Conservation (phyloP, 2,329 filamentous ascomycete species). For the Nigrospora oryzae region DNA sequence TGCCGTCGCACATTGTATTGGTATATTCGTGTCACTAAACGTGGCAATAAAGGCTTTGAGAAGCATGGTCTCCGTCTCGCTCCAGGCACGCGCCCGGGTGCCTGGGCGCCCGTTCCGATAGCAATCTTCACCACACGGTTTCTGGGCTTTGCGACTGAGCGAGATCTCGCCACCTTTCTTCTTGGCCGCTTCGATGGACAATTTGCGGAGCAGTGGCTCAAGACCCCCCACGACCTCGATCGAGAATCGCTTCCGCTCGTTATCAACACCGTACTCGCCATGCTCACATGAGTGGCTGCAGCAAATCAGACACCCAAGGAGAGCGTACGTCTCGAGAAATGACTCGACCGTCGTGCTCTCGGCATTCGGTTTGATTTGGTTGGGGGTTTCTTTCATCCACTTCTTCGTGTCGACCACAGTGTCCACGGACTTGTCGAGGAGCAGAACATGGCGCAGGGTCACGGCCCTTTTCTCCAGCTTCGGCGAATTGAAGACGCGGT, state of each 20-base stretch:
- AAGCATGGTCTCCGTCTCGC: constrained; percentile 37
- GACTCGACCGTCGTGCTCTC: constrained; percentile 32
- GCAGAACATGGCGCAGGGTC: constrained; percentile 41
- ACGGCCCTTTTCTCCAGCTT: constrained; percentile 27
- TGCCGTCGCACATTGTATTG: constrained; percentile 39
- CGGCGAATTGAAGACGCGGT: constrained; percentile 39
- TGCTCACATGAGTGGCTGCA: constrained; percentile 54
- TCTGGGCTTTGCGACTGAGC: constrained; percentile 24
- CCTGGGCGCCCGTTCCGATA: constrained; percentile 25
- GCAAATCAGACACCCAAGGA: constrained; percentile 50
- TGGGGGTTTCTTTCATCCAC: constrained; percentile 35
- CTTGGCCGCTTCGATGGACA: constrained; percentile 11
- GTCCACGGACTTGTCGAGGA: constrained; percentile 45
- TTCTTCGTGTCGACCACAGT: constrained; percentile 45
- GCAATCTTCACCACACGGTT: constrained; percentile 28
- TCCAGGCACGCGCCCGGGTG: constrained; percentile 33
- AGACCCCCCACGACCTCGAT: constrained; percentile 33
- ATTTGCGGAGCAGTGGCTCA: constrained; percentile 21
- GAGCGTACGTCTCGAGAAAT: constrained; percentile 43
- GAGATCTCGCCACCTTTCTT: constrained; percentile 8
- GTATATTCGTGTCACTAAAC: constrained; percentile 30
- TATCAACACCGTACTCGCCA: constrained; percentile 46
- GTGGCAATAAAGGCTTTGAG: constrained; percentile 38
- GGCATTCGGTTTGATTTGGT: constrained; percentile 23
- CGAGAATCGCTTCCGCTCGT: constrained; percentile 44